Conservation (phyloP, 345 rosid genomes). For the Rhodamnia rubescens region DNA sequence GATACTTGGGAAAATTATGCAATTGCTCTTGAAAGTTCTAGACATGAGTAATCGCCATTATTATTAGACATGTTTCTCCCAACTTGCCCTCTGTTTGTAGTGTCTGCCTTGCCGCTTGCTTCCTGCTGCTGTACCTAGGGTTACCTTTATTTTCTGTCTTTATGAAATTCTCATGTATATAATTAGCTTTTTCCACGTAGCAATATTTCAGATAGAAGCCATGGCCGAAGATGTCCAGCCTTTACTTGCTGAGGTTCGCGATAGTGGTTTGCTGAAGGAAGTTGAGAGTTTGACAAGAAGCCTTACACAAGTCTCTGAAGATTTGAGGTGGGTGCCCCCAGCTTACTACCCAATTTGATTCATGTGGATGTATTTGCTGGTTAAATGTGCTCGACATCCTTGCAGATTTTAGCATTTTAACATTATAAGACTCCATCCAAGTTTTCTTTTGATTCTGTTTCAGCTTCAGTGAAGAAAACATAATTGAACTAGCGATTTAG, state of each 20-base stretch:
- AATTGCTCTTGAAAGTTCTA: not conserved
- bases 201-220: constrained; percentile 77
- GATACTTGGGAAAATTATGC: not conserved
- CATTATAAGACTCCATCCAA: not conserved
- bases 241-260: constrained; percentile 77
- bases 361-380: not conserved
- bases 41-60: not conserved
- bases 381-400: not conserved
- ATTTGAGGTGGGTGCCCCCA: constrained; percentile 49
- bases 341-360: not conserved
- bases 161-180: constrained; percentile 10
- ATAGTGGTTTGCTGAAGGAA: constrained; percentile 82
- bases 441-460: not conserved
- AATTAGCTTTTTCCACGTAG: not conserved
- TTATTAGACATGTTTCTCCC: not conserved
- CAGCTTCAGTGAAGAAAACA: not conserved
- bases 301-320: constrained; percentile 80
- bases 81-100: not conserved
- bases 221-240: constrained; percentile 98
- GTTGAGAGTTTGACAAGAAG: constrained; percentile 76
- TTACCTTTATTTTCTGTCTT: constrained; percentile 21
- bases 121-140: not conserved
- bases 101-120: not conserved
- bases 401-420: not conserved
- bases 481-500: not conserved